Base-by-base conservation (phyloP, 2,329 filamentous ascomycete genomes). In the Fusarium paranaense region DNA sequence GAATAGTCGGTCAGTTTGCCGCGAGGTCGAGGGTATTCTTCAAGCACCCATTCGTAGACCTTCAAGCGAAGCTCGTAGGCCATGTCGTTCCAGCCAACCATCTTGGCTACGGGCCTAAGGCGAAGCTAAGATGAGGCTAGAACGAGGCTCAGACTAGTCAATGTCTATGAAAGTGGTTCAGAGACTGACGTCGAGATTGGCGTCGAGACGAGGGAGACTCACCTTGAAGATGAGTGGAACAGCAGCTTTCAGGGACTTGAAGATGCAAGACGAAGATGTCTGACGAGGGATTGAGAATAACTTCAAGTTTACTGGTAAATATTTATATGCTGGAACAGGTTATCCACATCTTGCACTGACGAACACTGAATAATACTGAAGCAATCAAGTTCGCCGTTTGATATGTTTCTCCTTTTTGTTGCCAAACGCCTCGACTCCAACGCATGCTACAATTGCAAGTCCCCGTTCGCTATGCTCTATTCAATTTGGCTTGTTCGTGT, bases 401-500 rank as follows among this genome's bases (percentile, higher is more conserved):
- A 54, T 54, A 22, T 35, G 32, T 6, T 57, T 35, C 27, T 52
- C 25, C 16, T 25, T 37, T 30, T 57, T 37, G 32, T 57, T 27
- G 32, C 33, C 52, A 57, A 57, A 57, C 52, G 32, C 52, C 52
- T 33, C 30, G 30, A 37, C 52, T 57, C 52, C 32, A 27, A 37
- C 52, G n/a, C n/a, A 37, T 16, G 50, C 62, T 72, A 9, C 50
- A 47, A 32, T 50, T 63, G 35, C 37, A 62, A 59, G 62, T 67
- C n/a, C 14, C 14, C 62, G 22, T 75, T 33, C n/a, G 56, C 30
- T 64, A 61, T 50, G 50, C 64, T 16, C 45, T 54, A 45, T 42
- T 57, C 62, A 83, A 60, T 64, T 83, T 83, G 40, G 80, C 79
- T 67, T 84, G 82, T 69, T 84, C 82, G 45, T 82, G 80, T 62